Percentiles rank a stretch among this genome's conserved stretches.
phyloP scores from a whole-genome alignment of 441 rosid species.

The Corymbia calophylla region DNA sequence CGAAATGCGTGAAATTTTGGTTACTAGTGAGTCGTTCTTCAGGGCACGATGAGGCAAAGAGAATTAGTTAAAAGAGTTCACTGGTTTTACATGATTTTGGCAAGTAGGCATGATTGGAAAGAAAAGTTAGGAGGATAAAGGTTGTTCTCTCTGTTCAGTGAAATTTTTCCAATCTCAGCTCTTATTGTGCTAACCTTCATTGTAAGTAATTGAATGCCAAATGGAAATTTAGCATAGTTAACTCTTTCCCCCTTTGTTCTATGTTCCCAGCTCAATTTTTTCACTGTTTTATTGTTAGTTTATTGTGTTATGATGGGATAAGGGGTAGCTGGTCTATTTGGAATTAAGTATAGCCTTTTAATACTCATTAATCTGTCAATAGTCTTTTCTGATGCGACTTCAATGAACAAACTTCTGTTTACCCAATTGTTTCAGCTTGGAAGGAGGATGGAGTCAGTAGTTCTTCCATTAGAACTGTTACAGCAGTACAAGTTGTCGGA shows the following conservation, averaged over 20 bases:
- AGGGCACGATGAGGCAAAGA: not conserved
- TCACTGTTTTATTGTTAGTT: not conserved
- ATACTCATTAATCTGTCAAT: not conserved
- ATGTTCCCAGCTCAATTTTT: not conserved
- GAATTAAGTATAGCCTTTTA: not conserved
- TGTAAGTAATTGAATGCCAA: not conserved
- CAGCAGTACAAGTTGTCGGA: constrained; percentile 57
- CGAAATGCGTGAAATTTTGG: not conserved
- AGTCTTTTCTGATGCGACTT: not conserved
- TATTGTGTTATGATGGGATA: not conserved
- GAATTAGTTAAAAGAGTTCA: not conserved
- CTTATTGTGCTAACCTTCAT: not conserved
- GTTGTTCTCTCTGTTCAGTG: not conserved
- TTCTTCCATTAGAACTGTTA: constrained; percentile 61
- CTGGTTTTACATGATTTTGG: not conserved
- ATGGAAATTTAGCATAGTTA: not conserved
- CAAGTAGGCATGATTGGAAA: not conserved
- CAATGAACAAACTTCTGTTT: not conserved
- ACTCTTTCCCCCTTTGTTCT: not conserved
- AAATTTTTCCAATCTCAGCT: not conserved
- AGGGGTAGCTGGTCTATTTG: not conserved
- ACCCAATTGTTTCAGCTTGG: constrained; percentile 39
- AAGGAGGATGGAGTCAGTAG: constrained; percentile 50
- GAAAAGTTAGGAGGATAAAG: not conserved
- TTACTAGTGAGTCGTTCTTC: not conserved